Conservation (phyloP, 805 yeast genomes). For the Starmerella floricola region DNA sequence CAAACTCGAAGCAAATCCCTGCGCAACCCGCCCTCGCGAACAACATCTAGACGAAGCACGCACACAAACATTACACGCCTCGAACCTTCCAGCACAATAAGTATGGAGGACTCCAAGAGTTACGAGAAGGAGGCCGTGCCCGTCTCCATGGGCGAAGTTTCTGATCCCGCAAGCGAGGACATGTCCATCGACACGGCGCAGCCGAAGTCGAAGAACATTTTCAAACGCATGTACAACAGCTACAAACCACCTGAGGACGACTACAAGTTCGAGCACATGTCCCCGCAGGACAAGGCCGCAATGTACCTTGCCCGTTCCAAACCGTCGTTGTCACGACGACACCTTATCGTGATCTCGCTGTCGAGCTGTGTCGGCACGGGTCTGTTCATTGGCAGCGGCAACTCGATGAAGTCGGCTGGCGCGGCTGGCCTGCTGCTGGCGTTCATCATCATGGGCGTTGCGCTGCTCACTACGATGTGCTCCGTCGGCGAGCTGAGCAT, state of each 20-base stretch:
- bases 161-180: conserved; percentile 3
- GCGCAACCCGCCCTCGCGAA: neutral
- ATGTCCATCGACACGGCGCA: neutral
- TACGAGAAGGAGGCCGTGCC: conserved; percentile 2
- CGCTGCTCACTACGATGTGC: conserved; percentile 47
- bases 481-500: conserved; percentile 59
- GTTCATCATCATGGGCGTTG: conserved; percentile 46
- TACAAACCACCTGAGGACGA: conserved; percentile 28
- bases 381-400: conserved; percentile 54
- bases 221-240: conserved; percentile 11
- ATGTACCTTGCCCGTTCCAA: conserved; percentile 30
- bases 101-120: neutral
- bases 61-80: neutral
- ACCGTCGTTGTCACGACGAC: conserved; percentile 35
- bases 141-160: conserved; percentile 5
- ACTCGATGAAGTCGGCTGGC: conserved; percentile 45
- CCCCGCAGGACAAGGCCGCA: conserved; percentile 21
- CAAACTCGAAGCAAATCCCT: too few species aligned
- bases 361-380: conserved; percentile 79
- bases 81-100: neutral
- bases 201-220: conserved; percentile 4
- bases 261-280: conserved; percentile 12
- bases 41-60: neutral
- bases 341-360: conserved; percentile 60
- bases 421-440: conserved; percentile 53